phyloP scores from a whole-genome alignment of 2,329 filamentous ascomycete genomes.

The Pseudogymnoascus destructans region DNA sequence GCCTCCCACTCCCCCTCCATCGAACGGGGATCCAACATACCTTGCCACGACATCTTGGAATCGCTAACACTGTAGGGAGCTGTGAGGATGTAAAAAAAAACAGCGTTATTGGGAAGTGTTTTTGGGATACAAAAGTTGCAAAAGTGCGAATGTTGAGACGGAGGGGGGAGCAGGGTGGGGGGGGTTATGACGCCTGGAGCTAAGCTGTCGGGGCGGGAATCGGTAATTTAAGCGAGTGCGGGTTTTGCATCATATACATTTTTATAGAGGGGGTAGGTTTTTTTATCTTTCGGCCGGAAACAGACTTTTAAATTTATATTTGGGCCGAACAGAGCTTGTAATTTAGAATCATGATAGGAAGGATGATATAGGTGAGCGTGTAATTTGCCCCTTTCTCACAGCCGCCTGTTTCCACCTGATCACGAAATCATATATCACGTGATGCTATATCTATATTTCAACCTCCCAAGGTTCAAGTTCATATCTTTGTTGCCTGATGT shows the following conservation, averaged over 20 bases:
- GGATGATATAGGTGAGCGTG: background rate
- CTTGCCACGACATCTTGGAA: conserved; percentile 61
- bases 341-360: background rate
- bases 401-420: background rate
- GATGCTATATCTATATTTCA: background rate
- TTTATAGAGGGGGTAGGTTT: conserved; percentile 1
- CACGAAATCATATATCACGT: background rate
- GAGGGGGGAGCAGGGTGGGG: background rate
- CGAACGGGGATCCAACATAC: conserved; percentile 32
- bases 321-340: background rate
- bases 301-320: background rate
- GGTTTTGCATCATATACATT: background rate
- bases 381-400: background rate
- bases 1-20: background rate
- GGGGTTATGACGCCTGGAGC: conserved; percentile 3
- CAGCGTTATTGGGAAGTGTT: background rate
- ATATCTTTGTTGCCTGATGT: background rate
- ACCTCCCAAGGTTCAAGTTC: background rate
- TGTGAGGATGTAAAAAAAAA: background rate
- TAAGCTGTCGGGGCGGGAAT: background rate
- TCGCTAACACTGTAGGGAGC: conserved; percentile 11
- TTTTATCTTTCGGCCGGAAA: background rate
- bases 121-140: background rate
- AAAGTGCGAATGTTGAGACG: background rate
- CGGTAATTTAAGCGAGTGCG: background rate